Evolutionary conservation across 345 rosid species (phyloP), one percentile per base, ranked within the genome.

Genomic region (Dipteronia sinensis): DNA sequence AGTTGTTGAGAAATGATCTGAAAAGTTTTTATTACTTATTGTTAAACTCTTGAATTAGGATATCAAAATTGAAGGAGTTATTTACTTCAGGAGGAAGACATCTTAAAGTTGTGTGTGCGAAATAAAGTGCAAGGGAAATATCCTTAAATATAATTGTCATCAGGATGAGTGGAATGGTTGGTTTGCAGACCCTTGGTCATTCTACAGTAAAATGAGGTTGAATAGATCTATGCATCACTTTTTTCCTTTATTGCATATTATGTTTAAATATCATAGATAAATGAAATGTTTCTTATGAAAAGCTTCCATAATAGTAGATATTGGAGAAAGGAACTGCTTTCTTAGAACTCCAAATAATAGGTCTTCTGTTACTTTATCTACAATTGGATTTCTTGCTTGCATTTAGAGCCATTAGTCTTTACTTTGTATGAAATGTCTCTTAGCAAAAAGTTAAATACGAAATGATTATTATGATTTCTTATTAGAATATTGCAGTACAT

Each of bases 21-120:
- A 22, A 46, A 51, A 29, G 8, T 23, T 25, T 49, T 51, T 22
- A 7, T 42, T 49, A 4, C 55, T 47, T 13, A 46, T 11, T 17
- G 19, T 25, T 51, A 31, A 47, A 27, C 72, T 69, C 72, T n/a
- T 67, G n/a, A 44, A 42, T 67, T 69, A 69, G 53, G 4, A 20
- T 40, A 10, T 20, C 12, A 23, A 69, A 69, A 46, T 11, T 15
- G 15, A 46, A 47, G 15, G n/a, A 34, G 15, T 17, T 40, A 40
- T 16, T n/a, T 7, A 7, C 49, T 44, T 10, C 22, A 42, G 20
- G 20, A n/a, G 70, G 55, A 6, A 67, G 72, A 46, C 25, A 22
- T 46, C 58, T n/a, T n/a, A n/a, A n/a, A n/a, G n/a, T n/a, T n/a
- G n/a, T n/a, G n/a, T n/a, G n/a, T n/a, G n/a, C n/a, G 10, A 34